Percentiles rank a stretch among this genome's conserved stretches.
These are phyloP conservation scores for Verbascum thapsus DNA, from an alignment of 257 asterid species.

Conservation along the genomic window DNA sequence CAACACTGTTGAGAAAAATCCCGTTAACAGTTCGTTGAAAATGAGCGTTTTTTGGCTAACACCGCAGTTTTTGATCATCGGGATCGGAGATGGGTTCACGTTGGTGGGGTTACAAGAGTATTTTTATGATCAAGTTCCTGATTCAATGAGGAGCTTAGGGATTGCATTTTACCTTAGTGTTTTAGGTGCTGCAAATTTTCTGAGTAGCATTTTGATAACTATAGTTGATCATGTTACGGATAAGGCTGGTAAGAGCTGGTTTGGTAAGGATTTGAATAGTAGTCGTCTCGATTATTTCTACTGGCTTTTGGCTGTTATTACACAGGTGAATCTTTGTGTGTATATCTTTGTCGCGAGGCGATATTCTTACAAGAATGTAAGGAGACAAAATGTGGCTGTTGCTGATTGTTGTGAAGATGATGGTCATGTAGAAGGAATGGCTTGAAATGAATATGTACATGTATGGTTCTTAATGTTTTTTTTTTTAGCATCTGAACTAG, in stretches of 20 bases:
- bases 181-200: constrained; percentile 66
- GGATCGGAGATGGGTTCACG: constrained; percentile 70
- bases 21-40: constrained; percentile 37
- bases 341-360: constrained; percentile 53
- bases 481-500: too few relatives aligned
- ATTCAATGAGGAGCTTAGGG: constrained; percentile 85
- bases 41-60: constrained; percentile 95
- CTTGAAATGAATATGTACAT: constrained; percentile 10
- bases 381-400: constrained; percentile 46
- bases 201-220: constrained; percentile 65
- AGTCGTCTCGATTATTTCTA: constrained; percentile 49
- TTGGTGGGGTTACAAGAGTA: constrained; percentile 86
- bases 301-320: constrained; percentile 59
- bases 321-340: constrained; percentile 42
- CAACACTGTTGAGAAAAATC: constrained; percentile 28
- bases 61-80: constrained; percentile 76
- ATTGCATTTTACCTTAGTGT: constrained; percentile 77
- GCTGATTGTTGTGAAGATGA: constrained; percentile 47
- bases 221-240: constrained; percentile 61
- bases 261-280: constrained; percentile 47
- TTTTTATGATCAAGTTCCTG: constrained; percentile 87
- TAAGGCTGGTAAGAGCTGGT: constrained; percentile 58
- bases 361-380: constrained; percentile 73
- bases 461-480: too few relatives aligned
- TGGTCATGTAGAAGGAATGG: constrained; percentile 27